phyloP scores from a whole-genome alignment of 2,329 filamentous ascomycete genomes.

The Calonectria montana region DNA sequence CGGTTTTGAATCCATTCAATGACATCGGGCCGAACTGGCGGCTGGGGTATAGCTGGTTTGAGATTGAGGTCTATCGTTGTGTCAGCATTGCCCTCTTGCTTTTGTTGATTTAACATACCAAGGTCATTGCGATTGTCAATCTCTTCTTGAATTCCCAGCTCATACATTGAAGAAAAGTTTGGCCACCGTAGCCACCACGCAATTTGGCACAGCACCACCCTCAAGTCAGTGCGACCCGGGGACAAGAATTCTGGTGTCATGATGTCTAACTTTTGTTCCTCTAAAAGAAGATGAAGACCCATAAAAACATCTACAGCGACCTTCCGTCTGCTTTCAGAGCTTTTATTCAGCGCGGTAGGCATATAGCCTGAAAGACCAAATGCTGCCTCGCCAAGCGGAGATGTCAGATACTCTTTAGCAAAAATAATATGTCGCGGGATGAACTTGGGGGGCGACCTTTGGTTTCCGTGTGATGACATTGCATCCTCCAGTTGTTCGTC shows the following conservation, averaged over 20 bases:
- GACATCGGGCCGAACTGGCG: conserved; percentile 53
- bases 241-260: conserved; percentile 58
- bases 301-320: conserved; percentile 76
- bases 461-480: conserved; percentile 40
- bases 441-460: conserved; percentile 51
- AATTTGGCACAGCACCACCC: conserved; percentile 83
- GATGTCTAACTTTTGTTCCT: conserved; percentile 87
- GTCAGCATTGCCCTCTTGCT: conserved; percentile 15
- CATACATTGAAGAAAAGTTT: conserved; percentile 60
- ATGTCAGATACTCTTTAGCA: conserved; percentile 74
- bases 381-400: conserved; percentile 66
- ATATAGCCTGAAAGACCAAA: conserved; percentile 70
- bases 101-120: conserved; percentile 45
- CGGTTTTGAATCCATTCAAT: conserved; percentile 65
- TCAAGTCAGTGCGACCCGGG: conserved; percentile 64
- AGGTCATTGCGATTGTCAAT: conserved; percentile 52
- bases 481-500: conserved; percentile 61
- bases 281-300: conserved; percentile 85
- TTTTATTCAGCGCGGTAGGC: conserved; percentile 67
- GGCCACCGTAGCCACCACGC: conserved; percentile 83
- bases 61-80: conserved; percentile 43
- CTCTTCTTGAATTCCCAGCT: conserved; percentile 64
- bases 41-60: conserved; percentile 49
- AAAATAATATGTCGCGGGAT: conserved; percentile 65
- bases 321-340: conserved; percentile 67